phyloP scores from a whole-genome alignment of 2,329 filamentous ascomycete genomes.

The Hypoxylon sp. region DNA sequence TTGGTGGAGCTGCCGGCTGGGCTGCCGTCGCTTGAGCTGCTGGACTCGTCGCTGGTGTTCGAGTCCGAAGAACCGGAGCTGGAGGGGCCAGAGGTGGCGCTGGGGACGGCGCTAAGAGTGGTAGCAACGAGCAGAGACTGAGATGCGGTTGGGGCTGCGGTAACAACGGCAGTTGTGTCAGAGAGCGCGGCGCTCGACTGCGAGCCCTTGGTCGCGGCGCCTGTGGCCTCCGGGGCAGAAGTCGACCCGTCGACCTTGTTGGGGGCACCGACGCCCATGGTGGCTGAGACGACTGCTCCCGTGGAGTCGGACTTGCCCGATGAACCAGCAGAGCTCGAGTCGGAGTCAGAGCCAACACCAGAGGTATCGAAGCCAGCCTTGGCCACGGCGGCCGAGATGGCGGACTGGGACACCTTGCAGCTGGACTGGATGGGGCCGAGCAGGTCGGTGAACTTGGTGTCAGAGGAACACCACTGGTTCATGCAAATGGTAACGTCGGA shows the following conservation, averaged over 20 bases:
- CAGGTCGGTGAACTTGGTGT: constrained; percentile 54
- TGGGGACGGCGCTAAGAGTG: constrained; percentile 37
- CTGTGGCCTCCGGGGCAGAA: constrained; percentile 12
- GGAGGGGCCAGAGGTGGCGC: constrained; percentile 9
- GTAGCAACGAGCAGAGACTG: constrained; percentile 42
- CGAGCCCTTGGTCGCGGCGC: constrained; percentile 26
- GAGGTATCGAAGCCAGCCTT: constrained; percentile 42
- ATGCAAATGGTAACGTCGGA: constrained; percentile 58
- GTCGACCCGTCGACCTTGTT: constrained; percentile 29
- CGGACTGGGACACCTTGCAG: constrained; percentile 55
- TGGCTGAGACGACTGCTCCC: constrained; percentile 19
- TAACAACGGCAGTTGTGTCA: constrained; percentile 29
- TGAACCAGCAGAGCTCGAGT: constrained; percentile 13
- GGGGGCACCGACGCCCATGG: constrained; percentile 24
- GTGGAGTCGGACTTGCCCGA: constrained; percentile 36
- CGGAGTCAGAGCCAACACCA: constrained; percentile 19
- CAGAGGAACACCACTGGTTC: constrained; percentile 56
- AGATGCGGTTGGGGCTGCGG: constrained; percentile 25
- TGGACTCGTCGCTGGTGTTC: constrained; percentile 22
- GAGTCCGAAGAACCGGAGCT: neutral
- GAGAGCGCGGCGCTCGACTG: constrained; percentile 26
- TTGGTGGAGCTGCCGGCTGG: constrained; percentile 16
- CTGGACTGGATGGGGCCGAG: constrained; percentile 54
- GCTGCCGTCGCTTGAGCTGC: constrained; percentile 16
- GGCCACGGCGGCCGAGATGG: constrained; percentile 54